Base-by-base conservation (phyloP, 106 monocot species). In the Alisma plantagoaquatica region DNA sequence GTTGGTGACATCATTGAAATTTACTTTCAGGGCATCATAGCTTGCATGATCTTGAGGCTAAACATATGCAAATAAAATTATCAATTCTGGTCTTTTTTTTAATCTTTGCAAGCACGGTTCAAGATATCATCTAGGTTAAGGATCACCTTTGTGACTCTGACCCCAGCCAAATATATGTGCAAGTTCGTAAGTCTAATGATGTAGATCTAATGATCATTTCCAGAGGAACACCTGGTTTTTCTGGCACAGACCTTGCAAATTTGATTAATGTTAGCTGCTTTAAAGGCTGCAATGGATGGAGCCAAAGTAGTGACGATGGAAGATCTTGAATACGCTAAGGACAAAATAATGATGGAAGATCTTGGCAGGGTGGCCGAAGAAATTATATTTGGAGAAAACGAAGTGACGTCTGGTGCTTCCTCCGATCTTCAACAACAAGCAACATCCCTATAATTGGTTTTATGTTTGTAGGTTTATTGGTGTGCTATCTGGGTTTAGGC, bases 231-330 rank as follows among this genome's bases (percentile, higher is more conserved):
- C 98, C 98, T 19, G 98, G 98, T 0, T 98, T 98, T 71, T 98
- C 98, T 0, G 98, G 98, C 41, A 90, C 98, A 12, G 98, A 98
- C 65, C 85, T 98, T 44, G 98, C 98, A 51, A 98, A 98, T 53
- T 56, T 98, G 35, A 79, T 98, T 11, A 98, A 98, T 56, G 67
- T 98, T 31, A n/a, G 98, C 85, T 22, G 98, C 98, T 15, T 72
- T 98, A 17, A 98, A 98, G 63, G 98, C 98, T 25, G 98, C 98
- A 1, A 98, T 98, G 98, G 98, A 98, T 69, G 98, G 90, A 10
- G 81, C 98, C n/a, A 98, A 90, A 56, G 81, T 85, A 27, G 98
- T 98, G 48, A 79, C 31, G 45, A 85, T 90, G 90, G 68, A 31
- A 27, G 98, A 98, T 67, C 71, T 98, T 1, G 98, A 98, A 54